These are phyloP conservation scores for Limnanthes douglasii DNA, from an alignment of 345 rosid genomes.

Conservation along the genomic window DNA sequence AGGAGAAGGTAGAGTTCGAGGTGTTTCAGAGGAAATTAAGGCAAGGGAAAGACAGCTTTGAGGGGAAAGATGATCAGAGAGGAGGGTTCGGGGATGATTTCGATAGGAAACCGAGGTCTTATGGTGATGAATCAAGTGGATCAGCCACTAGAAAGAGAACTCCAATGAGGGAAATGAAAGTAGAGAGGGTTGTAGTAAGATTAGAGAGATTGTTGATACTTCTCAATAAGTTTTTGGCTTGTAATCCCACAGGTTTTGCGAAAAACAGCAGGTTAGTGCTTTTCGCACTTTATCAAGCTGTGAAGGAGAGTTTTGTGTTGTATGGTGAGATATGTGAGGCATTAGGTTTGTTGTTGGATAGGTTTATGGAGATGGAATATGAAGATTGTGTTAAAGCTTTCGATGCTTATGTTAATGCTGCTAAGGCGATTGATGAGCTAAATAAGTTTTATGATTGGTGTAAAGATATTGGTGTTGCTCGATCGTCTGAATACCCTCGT, in stretches of 20 bases:
- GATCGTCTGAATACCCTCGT: conserved; percentile 85
- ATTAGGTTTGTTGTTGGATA: conserved; percentile 68
- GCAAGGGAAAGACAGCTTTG: conserved; percentile 21
- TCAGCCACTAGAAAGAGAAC: conserved; percentile 27
- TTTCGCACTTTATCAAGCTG: conserved; percentile 48
- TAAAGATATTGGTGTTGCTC: conserved; percentile 67
- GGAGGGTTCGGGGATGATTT: conserved; percentile 30
- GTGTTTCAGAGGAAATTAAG: conserved; percentile 42
- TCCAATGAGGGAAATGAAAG: conserved; percentile 63
- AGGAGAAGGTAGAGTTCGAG: conserved; percentile 50
- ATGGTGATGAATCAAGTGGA: conserved; percentile 51
- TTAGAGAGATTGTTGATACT: conserved; percentile 55
- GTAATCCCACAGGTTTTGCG: conserved; percentile 68
- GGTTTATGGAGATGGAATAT: conserved; percentile 77
- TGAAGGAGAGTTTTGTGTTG: conserved; percentile 74
- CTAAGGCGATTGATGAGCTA: conserved; percentile 81
- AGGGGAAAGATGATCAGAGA: conserved; percentile 24
- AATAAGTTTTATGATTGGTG: conserved; percentile 68
- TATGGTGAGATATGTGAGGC: conserved; percentile 79
- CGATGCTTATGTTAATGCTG: conserved; percentile 72
- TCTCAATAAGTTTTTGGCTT: conserved; percentile 52
- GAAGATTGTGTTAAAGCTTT: conserved; percentile 67
- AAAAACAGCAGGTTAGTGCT: conserved; percentile 62
- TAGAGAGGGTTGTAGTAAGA: conserved; percentile 59
- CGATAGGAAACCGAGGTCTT: conserved; percentile 54